Evolutionary conservation across 441 rosid genomes (phyloP).

Genomic region (Populus hybrid): DNA sequence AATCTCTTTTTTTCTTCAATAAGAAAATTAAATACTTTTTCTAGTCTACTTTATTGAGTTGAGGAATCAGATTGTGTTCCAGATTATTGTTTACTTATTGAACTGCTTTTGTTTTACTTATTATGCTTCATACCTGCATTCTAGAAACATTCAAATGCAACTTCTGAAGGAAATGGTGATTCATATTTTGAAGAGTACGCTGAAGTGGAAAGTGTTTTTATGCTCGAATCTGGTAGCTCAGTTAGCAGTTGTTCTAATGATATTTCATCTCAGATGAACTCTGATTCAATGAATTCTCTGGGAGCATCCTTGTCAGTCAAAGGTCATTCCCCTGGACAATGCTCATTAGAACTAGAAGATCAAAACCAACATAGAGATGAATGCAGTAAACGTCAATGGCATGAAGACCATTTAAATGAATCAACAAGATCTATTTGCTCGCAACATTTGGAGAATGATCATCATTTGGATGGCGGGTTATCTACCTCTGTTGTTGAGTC

Average conservation of each 20-base stretch:
- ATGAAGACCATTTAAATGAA: constrained; percentile 9
- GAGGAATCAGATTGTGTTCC: neutral
- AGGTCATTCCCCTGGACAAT: neutral
- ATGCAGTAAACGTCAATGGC: neutral
- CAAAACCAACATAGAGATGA: constrained; percentile 11
- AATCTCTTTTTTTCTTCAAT: neutral
- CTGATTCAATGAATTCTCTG: constrained; percentile 5
- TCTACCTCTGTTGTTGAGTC: constrained; percentile 19
- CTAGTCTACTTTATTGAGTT: neutral
- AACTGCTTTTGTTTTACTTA: neutral
- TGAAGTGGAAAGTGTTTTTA: constrained; percentile 19
- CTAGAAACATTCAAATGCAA: constrained; percentile 16
- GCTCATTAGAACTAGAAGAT: constrained; percentile 8
- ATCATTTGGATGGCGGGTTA: constrained; percentile 11
- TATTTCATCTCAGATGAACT: constrained; percentile 11
- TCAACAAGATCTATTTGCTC: constrained; percentile 11
- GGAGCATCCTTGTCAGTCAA: constrained; percentile 9
- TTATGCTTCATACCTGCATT: constrained; percentile 5
- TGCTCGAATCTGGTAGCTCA: constrained; percentile 18
- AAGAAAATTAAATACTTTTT: constrained; percentile 1
- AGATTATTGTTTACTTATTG: neutral
- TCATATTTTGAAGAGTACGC: constrained; percentile 21
- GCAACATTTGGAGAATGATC: constrained; percentile 18
- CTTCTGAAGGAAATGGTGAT: constrained; percentile 7
- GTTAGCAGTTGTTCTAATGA: constrained; percentile 1